Conservation (phyloP, 176 grass and related monocot genomes). For the Eleusine coracana region DNA sequence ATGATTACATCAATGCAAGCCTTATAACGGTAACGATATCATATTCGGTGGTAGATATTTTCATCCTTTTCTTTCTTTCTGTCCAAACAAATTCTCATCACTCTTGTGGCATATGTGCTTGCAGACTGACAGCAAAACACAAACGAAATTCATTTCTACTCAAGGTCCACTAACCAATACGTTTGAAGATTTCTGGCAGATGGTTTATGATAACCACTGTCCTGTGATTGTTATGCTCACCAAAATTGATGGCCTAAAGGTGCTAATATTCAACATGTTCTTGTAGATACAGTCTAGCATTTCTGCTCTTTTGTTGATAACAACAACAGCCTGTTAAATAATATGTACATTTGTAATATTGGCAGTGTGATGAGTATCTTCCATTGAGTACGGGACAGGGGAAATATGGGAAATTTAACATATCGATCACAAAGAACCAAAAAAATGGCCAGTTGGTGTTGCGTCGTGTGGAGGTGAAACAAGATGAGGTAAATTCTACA, state of each 20-base stretch:
- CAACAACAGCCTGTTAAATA: slow-evolving; percentile 6
- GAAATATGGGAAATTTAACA: slow-evolving; percentile 70
- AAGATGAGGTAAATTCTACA: slow-evolving; percentile 59
- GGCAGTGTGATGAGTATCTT: slow-evolving; percentile 84
- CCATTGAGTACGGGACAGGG: slow-evolving; percentile 41
- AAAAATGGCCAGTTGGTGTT: slow-evolving; percentile 48
- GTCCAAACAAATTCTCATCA: slow-evolving; percentile 1
- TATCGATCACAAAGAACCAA: slow-evolving; percentile 43
- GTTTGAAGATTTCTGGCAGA: slow-evolving; percentile 90
- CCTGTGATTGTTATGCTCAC: slow-evolving; percentile 93
- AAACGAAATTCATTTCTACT: slow-evolving; percentile 77
- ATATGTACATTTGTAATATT: slow-evolving; percentile 39
- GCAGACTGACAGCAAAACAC: slow-evolving; percentile 35
- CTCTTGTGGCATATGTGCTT: slow-evolving; percentile 17
- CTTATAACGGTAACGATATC: slow-evolving; percentile 59
- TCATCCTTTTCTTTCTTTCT: slow-evolving; percentile 4
- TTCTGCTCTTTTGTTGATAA: slow-evolving; percentile 10
- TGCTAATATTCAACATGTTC: slow-evolving; percentile 35
- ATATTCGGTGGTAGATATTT: not conserved
- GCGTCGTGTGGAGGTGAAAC: slow-evolving; percentile 65
- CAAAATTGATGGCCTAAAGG: slow-evolving; percentile 69
- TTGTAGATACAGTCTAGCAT: slow-evolving; percentile 4
- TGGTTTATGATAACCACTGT: slow-evolving; percentile 80
- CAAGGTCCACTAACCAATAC: slow-evolving; percentile 83
- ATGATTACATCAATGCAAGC: slow-evolving; percentile 93